phyloP scores from a whole-genome alignment of 257 asterid species.

The Cynanchum wilfordii region DNA sequence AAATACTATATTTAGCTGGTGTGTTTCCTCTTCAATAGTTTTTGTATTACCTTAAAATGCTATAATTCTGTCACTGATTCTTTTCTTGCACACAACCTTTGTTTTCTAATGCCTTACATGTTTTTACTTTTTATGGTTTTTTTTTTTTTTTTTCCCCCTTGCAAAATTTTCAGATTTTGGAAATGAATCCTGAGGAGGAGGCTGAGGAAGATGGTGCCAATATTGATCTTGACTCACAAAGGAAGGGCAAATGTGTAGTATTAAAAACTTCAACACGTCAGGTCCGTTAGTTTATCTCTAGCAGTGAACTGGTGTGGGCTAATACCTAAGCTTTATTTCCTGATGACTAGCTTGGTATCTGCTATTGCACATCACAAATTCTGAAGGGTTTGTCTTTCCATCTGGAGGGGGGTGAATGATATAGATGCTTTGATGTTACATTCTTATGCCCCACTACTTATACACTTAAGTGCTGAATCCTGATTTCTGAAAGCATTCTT shows the following conservation, averaged over 20 bases:
- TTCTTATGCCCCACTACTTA: slow-evolving; percentile 5
- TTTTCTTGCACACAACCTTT: not conserved
- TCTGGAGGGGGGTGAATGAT: not conserved
- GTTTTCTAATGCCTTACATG: not conserved
- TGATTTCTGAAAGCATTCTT: not conserved
- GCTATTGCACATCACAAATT: not conserved
- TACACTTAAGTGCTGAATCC: not conserved
- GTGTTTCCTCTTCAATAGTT: not conserved
- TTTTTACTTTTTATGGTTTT: not conserved
- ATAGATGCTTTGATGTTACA: not conserved
- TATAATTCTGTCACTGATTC: not conserved
- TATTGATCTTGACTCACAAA: slow-evolving; percentile 95
- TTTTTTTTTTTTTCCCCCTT: not conserved
- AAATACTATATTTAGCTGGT: not conserved
- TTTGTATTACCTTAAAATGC: not conserved
- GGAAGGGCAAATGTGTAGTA: slow-evolving; percentile 97
- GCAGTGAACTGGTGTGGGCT: not conserved
- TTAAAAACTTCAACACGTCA: slow-evolving; percentile 96
- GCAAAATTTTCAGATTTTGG: slow-evolving; percentile 53
- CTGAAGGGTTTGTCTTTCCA: not conserved
- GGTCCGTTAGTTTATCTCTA: slow-evolving; percentile 39
- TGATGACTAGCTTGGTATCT: not conserved
- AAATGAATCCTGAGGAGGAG: slow-evolving; percentile 98
- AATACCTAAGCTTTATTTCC: not conserved
- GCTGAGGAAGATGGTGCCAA: slow-evolving; percentile 99